Evolutionary conservation across 2,329 filamentous ascomycete species (phyloP), one percentile per base, ranked within the genome.

Genomic region (Celoporthe dispersa): DNA sequence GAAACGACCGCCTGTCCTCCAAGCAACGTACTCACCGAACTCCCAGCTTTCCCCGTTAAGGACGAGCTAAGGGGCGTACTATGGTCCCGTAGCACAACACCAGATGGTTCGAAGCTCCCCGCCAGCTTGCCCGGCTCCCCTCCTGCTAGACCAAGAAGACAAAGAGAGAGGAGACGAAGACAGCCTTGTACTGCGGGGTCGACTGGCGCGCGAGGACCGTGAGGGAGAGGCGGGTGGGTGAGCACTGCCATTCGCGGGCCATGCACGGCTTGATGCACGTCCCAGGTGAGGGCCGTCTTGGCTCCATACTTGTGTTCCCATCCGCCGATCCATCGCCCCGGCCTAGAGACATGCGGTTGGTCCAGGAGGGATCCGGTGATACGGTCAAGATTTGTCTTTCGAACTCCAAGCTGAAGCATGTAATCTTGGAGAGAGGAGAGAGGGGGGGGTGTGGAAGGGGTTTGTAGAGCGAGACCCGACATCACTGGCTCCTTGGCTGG

Each of bases 1-100:
- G 68, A 71, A 71, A 71, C 71, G 68, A 68, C 74, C 74, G 75
- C 41, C 25, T 25, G 19, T 44, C 25, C 12, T 19, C 12, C 16
- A 12, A 19, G 16, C 25, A 28, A 11, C 62, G 25, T 19, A 64
- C 64, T 67, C 68, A 28, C 68, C 68, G 68, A 69, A 66, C 44
- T 35, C 37, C 68, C 68, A 67, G 39, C 64, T 63, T 69, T 67
- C 64, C 68, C 53, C 57, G 57, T 53, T 35, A 25, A 62, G 55
- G 57, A 62, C 57, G 63, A 33, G 55, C 57, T 53, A 61, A 25
- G 44, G 35, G 44, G 28, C 62, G 25, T 33, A 60, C 22, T 39
- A 39, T 25, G 25, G 68, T 31, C 63, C 63, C 61, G 55, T 66
- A 53, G 57, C 60, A 67, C 68, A 61, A 62, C 37, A 44, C 35